Percentiles rank a stretch among this genome's conserved stretches.
phyloP scores from a whole-genome alignment of 1,139 yeast species.

The Arxiozyma bovina region DNA sequence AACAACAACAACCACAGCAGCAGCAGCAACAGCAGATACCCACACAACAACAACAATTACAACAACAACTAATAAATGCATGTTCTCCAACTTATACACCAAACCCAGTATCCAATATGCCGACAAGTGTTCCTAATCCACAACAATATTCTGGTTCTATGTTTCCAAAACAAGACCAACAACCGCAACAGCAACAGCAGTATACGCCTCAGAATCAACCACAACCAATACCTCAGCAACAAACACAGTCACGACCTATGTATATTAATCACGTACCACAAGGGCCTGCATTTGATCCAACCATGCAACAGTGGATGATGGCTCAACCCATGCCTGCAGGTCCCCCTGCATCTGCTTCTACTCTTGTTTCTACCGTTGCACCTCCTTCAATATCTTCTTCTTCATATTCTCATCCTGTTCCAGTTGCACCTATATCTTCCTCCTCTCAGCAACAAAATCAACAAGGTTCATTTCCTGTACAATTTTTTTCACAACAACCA shows the following conservation, averaged over 20 bases:
- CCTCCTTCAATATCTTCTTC: not conserved
- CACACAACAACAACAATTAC: too few species aligned
- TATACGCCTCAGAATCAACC: not conserved
- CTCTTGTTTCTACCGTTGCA: not conserved
- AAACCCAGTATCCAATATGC: not conserved
- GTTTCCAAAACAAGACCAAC: not conserved
- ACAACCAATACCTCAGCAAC: not conserved
- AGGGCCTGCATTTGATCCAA: constrained; percentile 4
- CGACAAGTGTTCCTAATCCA: not conserved
- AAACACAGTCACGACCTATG: constrained; percentile 2
- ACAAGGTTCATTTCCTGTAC: not conserved
- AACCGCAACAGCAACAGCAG: not conserved
- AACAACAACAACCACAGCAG: not conserved
- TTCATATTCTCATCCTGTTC: not conserved
- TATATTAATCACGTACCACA: constrained; percentile 4
- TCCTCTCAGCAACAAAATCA: not conserved
- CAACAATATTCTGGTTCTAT: not conserved
- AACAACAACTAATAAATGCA: too few species aligned
- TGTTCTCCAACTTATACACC: not conserved
- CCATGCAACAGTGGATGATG: not conserved
- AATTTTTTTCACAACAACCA: not conserved
- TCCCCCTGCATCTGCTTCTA: not conserved
- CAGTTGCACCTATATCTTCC: not conserved
- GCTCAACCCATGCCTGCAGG: not conserved
- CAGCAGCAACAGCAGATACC: not conserved